These are phyloP conservation scores for Macrophomina phaseolina DNA, from an alignment of 2,329 filamentous ascomycete species.

Conservation along the genomic window DNA sequence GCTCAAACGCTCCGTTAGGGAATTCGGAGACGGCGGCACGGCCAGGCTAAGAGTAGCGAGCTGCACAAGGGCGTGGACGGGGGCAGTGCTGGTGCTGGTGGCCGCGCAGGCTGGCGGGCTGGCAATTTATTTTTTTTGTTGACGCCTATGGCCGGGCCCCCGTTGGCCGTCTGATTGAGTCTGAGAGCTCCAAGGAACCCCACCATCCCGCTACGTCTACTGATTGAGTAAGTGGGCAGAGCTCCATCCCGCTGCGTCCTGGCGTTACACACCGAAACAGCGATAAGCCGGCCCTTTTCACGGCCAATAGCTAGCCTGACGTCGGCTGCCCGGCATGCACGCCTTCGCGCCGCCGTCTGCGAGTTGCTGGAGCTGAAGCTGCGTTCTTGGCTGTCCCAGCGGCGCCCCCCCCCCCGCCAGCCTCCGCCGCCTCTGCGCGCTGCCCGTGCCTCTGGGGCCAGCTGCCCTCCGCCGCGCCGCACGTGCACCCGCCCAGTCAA, in stretches of 20 bases:
- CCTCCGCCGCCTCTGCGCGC: background rate
- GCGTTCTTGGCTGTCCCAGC: conserved; percentile 10
- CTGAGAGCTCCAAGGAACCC: conserved; percentile 6
- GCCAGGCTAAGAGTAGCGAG: background rate
- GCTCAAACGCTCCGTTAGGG: background rate
- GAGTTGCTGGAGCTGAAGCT: background rate
- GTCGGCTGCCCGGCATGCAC: conserved; percentile 14
- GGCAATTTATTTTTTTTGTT: conserved; percentile 23
- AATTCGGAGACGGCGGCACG: background rate
- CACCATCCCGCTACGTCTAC: conserved; percentile 17
- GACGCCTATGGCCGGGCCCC: conserved; percentile 6
- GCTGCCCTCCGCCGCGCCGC: background rate
- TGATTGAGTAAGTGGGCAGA: conserved; percentile 22
- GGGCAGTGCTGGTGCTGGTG: background rate
- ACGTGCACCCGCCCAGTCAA: conserved; percentile 6
- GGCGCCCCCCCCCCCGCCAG: background rate
- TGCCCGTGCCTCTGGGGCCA: background rate
- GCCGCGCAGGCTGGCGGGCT: conserved; percentile 8
- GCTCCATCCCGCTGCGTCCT: conserved; percentile 21
- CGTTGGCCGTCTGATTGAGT: conserved; percentile 2
- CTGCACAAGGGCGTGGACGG: background rate
- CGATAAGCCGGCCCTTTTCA: conserved; percentile 22
- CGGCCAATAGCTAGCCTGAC: background rate
- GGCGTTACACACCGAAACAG: conserved; percentile 25
- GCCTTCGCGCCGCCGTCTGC: background rate